A percentile compares a stretch with the other conserved stretches of the same genome.
Conservation (phyloP, 192 early-diverging fungal species). For the Linnemannia hyalina region DNA sequence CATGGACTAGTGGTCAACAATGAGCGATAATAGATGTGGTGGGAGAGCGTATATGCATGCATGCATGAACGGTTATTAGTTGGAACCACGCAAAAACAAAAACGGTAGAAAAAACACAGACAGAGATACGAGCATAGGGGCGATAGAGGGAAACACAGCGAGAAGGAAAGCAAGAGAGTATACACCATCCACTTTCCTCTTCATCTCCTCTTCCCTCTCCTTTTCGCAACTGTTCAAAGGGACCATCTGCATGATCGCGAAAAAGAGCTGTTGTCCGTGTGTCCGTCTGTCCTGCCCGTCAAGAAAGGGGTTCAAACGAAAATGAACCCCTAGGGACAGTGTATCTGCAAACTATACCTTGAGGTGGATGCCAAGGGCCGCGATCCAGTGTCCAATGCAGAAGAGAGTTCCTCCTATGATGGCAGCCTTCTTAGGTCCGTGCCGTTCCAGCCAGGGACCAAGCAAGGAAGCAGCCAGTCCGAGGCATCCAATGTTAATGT, state of each 20-base stretch:
- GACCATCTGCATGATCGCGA: neutral
- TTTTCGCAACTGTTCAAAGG: neutral
- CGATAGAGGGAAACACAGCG: too few relatives aligned
- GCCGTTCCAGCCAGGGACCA: conserved; percentile 71
- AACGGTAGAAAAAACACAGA: neutral
- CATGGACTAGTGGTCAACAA: neutral
- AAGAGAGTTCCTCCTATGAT: conserved; percentile 62
- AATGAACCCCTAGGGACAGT: neutral
- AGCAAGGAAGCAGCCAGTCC: conserved; percentile 65
- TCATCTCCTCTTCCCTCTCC: neutral
- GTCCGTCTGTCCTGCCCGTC: too few relatives aligned
- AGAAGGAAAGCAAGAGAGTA: neutral
- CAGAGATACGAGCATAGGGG: neutral
- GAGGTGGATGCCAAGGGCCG: conserved; percentile 64
- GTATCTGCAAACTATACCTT: conserved; percentile 36
- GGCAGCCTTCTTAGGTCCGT: conserved; percentile 64
- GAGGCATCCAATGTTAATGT: conserved; percentile 67
- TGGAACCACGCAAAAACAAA: neutral
- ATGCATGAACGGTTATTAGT: conserved; percentile 3
- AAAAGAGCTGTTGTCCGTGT: too few relatives aligned
- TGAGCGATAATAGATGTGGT: neutral
- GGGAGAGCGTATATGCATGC: neutral
- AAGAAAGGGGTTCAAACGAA: neutral
- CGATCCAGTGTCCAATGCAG: conserved; percentile 65
- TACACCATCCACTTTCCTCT: neutral